These are phyloP conservation scores for Aspergillus hancockii DNA, from an alignment of 495 filamentous ascomycete species.

Conservation along the genomic window DNA sequence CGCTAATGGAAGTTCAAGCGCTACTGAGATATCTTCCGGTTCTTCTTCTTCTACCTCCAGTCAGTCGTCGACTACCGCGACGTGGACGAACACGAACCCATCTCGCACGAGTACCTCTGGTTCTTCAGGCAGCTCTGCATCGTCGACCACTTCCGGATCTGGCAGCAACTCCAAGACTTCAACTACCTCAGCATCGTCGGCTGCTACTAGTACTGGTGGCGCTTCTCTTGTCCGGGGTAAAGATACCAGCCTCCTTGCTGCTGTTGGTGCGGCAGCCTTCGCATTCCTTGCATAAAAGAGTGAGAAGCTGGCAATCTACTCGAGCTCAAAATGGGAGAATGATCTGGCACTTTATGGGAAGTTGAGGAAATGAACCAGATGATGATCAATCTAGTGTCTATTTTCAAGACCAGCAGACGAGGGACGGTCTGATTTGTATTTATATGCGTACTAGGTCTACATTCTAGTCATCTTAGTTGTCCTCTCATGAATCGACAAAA, in stretches of 20 bases:
- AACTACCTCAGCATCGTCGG: conserved; percentile 18
- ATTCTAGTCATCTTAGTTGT: background rate
- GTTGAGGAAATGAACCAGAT: background rate
- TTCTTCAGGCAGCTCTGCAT: background rate
- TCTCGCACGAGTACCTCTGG: conserved; percentile 18
- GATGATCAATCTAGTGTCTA: background rate
- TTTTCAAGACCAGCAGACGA: background rate
- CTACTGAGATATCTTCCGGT: conserved; percentile 22
- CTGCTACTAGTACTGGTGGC: conserved; percentile 36
- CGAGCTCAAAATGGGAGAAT: background rate
- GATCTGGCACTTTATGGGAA: too few relatives aligned
- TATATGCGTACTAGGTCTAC: background rate
- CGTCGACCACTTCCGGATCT: conserved; percentile 9
- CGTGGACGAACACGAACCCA: conserved; percentile 9
- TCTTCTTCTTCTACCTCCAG: conserved; percentile 16
- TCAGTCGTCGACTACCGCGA: conserved; percentile 11
- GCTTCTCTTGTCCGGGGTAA: conserved; percentile 46
- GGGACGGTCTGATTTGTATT: background rate
- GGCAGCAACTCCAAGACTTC: conserved; percentile 10
- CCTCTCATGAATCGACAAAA: background rate
- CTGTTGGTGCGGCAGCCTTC: conserved; percentile 35
- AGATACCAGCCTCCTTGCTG: conserved; percentile 35
- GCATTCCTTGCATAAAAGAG: conserved; percentile 33
- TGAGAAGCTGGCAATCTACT: background rate
- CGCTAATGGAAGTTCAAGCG: conserved; percentile 28